These are phyloP conservation scores for Uronychia setigera DNA, from an alignment of 73 alveolate species.

Conservation along the genomic window DNA sequence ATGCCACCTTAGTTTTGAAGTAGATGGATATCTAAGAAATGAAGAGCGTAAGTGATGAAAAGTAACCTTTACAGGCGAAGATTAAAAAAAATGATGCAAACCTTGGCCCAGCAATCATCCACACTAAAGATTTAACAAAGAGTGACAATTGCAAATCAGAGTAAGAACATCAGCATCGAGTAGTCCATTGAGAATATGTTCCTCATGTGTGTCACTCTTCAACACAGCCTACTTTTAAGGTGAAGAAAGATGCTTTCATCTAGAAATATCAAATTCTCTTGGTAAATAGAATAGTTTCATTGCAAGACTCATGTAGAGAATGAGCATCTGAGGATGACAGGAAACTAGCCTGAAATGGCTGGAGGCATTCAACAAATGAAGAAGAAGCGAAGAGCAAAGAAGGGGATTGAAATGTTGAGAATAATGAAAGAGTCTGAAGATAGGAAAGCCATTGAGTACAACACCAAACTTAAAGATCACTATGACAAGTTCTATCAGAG, in stretches of 20 bases:
- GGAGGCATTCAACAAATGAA: too few relatives aligned
- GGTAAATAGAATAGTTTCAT: too few relatives aligned
- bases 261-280: not conserved
- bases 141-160: not conserved
- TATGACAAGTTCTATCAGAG: too few relatives aligned
- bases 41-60: not conserved
- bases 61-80: not conserved
- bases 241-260: conserved; percentile 6
- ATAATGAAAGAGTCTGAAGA: too few relatives aligned
- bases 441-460: too few relatives aligned
- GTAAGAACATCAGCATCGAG: not conserved
- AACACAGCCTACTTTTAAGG: not conserved
- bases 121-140: not conserved
- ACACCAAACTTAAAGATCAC: too few relatives aligned
- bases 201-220: not conserved
- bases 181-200: not conserved
- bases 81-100: not conserved
- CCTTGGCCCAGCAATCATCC: not conserved
- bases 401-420: too few relatives aligned
- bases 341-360: too few relatives aligned
- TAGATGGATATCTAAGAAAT: not conserved
- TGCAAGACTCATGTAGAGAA: too few relatives aligned
- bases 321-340: too few relatives aligned
- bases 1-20: not conserved
- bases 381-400: too few relatives aligned